Evolutionary conservation across 2,329 filamentous ascomycete genomes (phyloP).

Genomic region (Cryphonectria nitschkei): DNA sequence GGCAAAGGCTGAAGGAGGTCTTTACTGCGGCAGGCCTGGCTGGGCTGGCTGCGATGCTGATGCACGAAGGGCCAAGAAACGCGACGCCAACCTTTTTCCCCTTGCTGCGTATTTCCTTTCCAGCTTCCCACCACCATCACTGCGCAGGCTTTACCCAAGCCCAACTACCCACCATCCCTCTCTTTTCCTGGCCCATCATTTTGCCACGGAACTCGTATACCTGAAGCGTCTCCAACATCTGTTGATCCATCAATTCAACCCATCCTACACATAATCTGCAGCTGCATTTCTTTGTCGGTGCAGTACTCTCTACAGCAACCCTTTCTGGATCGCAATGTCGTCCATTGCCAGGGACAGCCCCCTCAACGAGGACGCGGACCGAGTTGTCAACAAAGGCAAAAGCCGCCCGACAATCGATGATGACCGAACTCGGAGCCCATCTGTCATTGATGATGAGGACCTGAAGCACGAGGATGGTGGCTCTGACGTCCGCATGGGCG

Average conservation of each 20-base stretch:
- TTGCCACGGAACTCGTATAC: neutral
- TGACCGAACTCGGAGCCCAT: slow-evolving; percentile 31
- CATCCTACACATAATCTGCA: neutral
- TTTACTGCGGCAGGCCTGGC: neutral
- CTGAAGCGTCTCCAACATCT: neutral
- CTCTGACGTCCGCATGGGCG: slow-evolving; percentile 41
- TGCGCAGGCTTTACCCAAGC: neutral
- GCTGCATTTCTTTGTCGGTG: neutral
- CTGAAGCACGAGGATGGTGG: slow-evolving; percentile 49
- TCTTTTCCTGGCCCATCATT: neutral
- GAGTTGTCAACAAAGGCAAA: slow-evolving; percentile 5
- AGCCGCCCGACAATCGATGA: slow-evolving; percentile 29
- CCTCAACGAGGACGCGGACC: slow-evolving; percentile 17
- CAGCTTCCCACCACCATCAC: slow-evolving; percentile 3
- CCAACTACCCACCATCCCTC: neutral
- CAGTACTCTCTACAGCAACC: neutral
- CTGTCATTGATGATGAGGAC: slow-evolving; percentile 33
- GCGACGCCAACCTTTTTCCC: slow-evolving; percentile 16
- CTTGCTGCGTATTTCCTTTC: slow-evolving; percentile 1
- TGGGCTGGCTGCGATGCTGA: slow-evolving; percentile 1
- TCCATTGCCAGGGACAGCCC: slow-evolving; percentile 20
- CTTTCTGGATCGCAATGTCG: slow-evolving; percentile 1
- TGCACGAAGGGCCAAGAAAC: slow-evolving; percentile 1
- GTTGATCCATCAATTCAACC: neutral
- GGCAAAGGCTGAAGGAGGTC: slow-evolving; percentile 8